A percentile compares a stretch with the other conserved stretches of the same genome.
phyloP scores from a whole-genome alignment of 768 basidiomycete species.

The Cystobasidium onofrii region DNA sequence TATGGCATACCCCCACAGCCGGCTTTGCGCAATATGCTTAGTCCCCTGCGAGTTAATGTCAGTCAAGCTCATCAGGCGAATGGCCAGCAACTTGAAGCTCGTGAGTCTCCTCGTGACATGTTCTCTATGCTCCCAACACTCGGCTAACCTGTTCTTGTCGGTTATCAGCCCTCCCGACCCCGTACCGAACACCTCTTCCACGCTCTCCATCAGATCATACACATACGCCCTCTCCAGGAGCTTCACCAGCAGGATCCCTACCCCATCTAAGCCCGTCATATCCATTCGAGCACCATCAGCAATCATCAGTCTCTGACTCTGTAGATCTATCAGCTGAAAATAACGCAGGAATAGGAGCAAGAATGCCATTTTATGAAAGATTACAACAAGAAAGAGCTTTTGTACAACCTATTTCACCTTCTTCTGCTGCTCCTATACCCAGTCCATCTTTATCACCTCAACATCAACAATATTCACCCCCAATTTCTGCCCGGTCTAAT shows the following conservation, averaged over 20 bases:
- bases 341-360: slow-evolving; percentile 27
- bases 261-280: not conserved
- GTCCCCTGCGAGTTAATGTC: not conserved
- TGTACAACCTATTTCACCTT: not conserved
- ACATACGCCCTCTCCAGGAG: not conserved
- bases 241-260: not conserved
- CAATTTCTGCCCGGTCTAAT: not conserved
- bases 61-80: not conserved
- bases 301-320: not conserved
- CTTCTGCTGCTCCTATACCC: not conserved
- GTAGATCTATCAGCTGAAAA: not conserved
- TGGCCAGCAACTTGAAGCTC: not conserved
- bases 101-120: not conserved
- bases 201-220: not conserved
- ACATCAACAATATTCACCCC: not conserved
- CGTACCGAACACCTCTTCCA: not conserved
- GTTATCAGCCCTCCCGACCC: not conserved
- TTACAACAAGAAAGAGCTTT: not conserved
- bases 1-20: not conserved
- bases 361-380: slow-evolving; percentile 27
- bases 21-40: not conserved
- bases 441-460: slow-evolving; percentile 7
- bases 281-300: not conserved
- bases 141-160: too few species aligned
- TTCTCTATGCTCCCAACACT: not conserved